Conservation (phyloP, 805 yeast species). For the Saturnispora besseyi region DNA sequence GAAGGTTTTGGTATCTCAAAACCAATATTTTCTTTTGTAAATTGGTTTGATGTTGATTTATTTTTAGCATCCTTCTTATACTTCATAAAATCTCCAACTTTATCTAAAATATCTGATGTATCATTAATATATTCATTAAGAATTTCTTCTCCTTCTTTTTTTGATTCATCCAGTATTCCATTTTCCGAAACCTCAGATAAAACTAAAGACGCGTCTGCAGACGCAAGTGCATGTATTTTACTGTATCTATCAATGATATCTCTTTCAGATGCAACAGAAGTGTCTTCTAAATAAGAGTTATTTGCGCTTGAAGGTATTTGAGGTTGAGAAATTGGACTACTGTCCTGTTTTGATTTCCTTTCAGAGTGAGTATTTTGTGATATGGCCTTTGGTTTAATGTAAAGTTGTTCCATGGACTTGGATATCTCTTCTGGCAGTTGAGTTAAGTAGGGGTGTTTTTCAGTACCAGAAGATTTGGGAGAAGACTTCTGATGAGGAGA, state of each 20-base stretch:
- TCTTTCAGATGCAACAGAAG: constrained; percentile 1
- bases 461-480: neutral
- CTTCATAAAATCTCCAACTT: too few species aligned
- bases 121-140: too few species aligned
- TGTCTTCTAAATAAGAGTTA: neutral
- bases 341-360: neutral
- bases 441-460: constrained; percentile 11
- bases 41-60: neutral
- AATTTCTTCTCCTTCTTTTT: neutral
- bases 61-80: too few species aligned
- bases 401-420: constrained; percentile 7
- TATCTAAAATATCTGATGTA: too few species aligned
- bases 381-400: neutral
- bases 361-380: neutral
- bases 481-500: neutral
- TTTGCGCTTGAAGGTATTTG: neutral
- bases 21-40: neutral
- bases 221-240: neutral
- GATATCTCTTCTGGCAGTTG: constrained; percentile 11
- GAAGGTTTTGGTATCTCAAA: neutral
- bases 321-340: neutral
- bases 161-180: neutral
- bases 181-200: neutral
- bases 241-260: constrained; percentile 7
- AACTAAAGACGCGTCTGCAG: neutral